A percentile compares a stretch with the other conserved stretches of the same genome.
Conservation (phyloP, 2,329 filamentous ascomycete species). For the Claviceps sp. region DNA sequence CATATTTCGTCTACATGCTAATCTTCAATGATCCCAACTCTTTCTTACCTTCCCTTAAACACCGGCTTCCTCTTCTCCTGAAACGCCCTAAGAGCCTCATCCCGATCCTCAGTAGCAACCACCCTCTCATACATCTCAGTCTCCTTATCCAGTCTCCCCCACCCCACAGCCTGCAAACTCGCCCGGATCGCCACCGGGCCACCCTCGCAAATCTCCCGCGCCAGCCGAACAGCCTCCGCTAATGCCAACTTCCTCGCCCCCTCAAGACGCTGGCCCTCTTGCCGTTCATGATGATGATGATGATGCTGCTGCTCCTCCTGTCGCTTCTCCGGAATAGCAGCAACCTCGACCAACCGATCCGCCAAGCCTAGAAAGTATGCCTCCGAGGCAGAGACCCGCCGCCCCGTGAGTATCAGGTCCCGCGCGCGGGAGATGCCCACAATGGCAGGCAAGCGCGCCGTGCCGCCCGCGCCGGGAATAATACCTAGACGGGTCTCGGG, state of each 20-base stretch:
- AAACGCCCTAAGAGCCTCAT: slow-evolving; percentile 83
- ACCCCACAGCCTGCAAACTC: slow-evolving; percentile 63
- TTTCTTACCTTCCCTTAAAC: slow-evolving; percentile 38
- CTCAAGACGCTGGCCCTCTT: slow-evolving; percentile 26
- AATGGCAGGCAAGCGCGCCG: slow-evolving; percentile 69
- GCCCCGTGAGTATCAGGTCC: slow-evolving; percentile 80
- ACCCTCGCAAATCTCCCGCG: slow-evolving; percentile 76
- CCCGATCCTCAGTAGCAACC: slow-evolving; percentile 68
- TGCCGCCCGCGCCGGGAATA: slow-evolving; percentile 88
- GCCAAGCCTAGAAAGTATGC: slow-evolving; percentile 86
- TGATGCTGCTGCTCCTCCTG: slow-evolving; percentile 15
- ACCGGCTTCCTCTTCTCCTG: slow-evolving; percentile 46
- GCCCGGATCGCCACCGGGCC: slow-evolving; percentile 73
- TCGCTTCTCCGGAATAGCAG: slow-evolving; percentile 38
- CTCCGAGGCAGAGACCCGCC: slow-evolving; percentile 70
- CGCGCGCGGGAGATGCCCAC: slow-evolving; percentile 73
- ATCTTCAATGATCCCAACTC: neutral
- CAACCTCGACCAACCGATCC: slow-evolving; percentile 76
- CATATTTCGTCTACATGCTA: neutral
- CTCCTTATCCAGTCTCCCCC: slow-evolving; percentile 64
- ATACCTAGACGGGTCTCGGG: slow-evolving; percentile 91
- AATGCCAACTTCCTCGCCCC: slow-evolving; percentile 55
- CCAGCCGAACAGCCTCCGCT: slow-evolving; percentile 63
- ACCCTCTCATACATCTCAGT: slow-evolving; percentile 78
- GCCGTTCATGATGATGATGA: neutral